Conservation (phyloP, 176 grass and related monocot genomes). For the Saccharum officinarum region DNA sequence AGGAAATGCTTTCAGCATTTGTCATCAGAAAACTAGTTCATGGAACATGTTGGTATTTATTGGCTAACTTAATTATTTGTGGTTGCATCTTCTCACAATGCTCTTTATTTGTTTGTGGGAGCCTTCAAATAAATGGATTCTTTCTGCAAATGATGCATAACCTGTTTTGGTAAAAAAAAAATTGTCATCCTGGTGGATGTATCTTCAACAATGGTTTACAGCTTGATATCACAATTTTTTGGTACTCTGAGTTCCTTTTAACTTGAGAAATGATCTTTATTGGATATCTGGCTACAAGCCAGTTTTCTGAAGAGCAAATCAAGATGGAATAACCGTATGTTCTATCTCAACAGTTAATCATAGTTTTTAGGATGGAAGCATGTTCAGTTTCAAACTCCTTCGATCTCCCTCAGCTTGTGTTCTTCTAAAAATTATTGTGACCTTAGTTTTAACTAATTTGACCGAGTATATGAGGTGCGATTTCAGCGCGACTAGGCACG, state of each 20-base stretch:
- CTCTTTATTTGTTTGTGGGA: neutral
- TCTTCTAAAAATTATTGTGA: neutral
- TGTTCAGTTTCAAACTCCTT: constrained; percentile 22
- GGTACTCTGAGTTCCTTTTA: neutral
- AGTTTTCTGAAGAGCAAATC: constrained; percentile 24
- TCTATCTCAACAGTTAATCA: constrained; percentile 20
- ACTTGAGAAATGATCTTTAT: neutral
- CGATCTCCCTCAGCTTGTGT: neutral
- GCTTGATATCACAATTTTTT: neutral
- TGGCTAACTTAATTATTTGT: constrained; percentile 13
- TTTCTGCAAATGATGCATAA: neutral
- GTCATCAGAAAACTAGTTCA: constrained; percentile 6
- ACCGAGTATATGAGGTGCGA: no score
- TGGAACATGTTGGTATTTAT: constrained; percentile 1
- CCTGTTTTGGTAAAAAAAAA: neutral
- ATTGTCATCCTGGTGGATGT: neutral
- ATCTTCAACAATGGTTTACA: constrained; percentile 1
- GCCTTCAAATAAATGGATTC: constrained; percentile 13
- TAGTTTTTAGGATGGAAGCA: constrained; percentile 16
- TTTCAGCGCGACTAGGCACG: no score
- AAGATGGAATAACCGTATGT: constrained; percentile 7
- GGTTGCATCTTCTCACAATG: neutral
- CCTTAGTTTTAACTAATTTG: constrained; percentile 13
- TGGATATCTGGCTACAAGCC: neutral
- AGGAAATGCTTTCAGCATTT: neutral